A percentile compares a stretch with the other conserved stretches of the same genome.
phyloP scores from a whole-genome alignment of 108 stramenopile genomes.

The Cyclotella cryptica region DNA sequence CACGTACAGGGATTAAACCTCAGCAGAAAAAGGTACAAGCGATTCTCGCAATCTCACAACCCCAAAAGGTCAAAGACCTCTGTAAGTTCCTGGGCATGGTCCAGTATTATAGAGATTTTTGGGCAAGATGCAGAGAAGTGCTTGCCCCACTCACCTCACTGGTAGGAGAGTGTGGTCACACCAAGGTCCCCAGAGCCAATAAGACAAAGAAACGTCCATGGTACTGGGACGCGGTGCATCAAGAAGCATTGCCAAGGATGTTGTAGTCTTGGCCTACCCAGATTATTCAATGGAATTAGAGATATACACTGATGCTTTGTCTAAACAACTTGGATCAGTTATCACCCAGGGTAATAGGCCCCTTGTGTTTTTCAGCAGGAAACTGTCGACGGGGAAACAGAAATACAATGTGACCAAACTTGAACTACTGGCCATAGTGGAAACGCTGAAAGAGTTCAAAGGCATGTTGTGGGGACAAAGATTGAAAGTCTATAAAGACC shows the following conservation, averaged over 20 bases:
- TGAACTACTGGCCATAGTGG: conserved; percentile 2
- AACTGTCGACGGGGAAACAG: conserved; percentile 40
- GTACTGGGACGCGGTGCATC: conserved; percentile 11
- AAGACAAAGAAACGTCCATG: conserved; percentile 2
- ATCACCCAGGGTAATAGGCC: conserved; percentile 54
- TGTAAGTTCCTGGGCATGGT: conserved; percentile 46
- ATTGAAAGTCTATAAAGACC: conserved; percentile 5
- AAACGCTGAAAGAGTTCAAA: neutral
- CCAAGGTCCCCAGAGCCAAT: conserved; percentile 14
- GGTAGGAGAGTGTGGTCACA: conserved; percentile 14
- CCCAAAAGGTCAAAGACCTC: conserved; percentile 34
- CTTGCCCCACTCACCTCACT: conserved; percentile 53
- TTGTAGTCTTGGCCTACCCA: conserved; percentile 33
- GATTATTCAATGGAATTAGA: conserved; percentile 51
- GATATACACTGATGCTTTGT: conserved; percentile 51
- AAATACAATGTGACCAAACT: conserved; percentile 29
- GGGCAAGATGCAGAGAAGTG: conserved; percentile 41
- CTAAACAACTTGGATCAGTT: conserved; percentile 51
- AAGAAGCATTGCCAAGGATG: conserved; percentile 20
- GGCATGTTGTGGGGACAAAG: neutral
- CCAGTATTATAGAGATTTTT: conserved; percentile 65
- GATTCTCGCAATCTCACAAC: conserved; percentile 35
- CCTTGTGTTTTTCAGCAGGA: conserved; percentile 49
- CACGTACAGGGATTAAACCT: conserved; percentile 31
- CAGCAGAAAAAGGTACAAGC: conserved; percentile 46